Conservation (phyloP, 768 basidiomycete genomes). For the Boletus bicolor region DNA sequence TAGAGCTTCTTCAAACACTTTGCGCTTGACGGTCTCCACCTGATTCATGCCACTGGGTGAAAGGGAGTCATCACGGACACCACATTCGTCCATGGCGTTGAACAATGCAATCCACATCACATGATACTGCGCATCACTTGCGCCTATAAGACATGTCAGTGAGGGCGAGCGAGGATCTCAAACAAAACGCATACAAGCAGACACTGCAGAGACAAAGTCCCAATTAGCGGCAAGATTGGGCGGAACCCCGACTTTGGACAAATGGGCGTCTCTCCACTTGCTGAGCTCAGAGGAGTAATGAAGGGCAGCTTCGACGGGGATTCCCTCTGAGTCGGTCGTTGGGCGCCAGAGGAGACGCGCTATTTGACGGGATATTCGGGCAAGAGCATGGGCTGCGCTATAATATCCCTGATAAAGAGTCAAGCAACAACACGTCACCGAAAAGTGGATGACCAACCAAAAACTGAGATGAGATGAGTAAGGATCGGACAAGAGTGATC, state of each 20-base stretch:
- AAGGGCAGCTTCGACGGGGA: constrained; percentile 63
- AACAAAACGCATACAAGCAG: constrained; percentile 45
- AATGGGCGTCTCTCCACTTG: constrained; percentile 74
- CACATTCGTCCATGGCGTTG: constrained; percentile 80
- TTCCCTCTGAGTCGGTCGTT: constrained; percentile 69
- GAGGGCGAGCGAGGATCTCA: not conserved
- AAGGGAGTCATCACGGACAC: constrained; percentile 58
- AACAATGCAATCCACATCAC: constrained; percentile 87
- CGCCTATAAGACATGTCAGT: constrained; percentile 40
- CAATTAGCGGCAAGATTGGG: constrained; percentile 79
- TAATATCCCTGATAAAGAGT: constrained; percentile 66
- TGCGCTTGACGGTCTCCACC: constrained; percentile 62
- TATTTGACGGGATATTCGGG: constrained; percentile 78
- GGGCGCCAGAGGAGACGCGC: constrained; percentile 81
- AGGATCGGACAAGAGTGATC: not conserved
- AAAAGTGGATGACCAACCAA: constrained; percentile 47
- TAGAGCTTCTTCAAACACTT: constrained; percentile 76
- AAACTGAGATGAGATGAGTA: constrained; percentile 43
- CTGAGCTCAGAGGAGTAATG: constrained; percentile 54
- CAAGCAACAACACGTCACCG: constrained; percentile 3
- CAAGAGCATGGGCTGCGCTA: constrained; percentile 77
- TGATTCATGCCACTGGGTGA: constrained; percentile 46
- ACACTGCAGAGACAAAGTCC: constrained; percentile 84
- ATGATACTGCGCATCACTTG: constrained; percentile 87
- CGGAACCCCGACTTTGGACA: constrained; percentile 81